Conservation (phyloP, 1,139 yeast species). For the Sugiyamaella paludigena region DNA sequence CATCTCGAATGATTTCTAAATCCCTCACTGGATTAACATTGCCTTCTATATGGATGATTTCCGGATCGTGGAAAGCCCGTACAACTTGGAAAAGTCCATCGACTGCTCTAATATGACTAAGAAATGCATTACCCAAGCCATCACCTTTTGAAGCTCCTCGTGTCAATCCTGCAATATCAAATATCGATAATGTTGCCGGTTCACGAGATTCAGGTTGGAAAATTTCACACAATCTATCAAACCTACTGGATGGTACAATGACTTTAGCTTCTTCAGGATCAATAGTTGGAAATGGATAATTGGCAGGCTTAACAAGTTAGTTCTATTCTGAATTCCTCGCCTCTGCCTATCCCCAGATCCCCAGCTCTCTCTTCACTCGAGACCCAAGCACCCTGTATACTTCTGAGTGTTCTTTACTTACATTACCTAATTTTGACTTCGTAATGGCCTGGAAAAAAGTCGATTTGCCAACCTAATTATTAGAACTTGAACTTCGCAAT, state of each 20-base stretch:
- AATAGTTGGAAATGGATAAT: conserved; percentile 95
- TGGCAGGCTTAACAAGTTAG: conserved; percentile 59
- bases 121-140: conserved; percentile 94
- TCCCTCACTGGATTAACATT: conserved; percentile 91
- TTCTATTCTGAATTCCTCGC: too few species aligned
- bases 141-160: conserved; percentile 96
- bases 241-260: conserved; percentile 83
- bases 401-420: too few species aligned
- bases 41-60: conserved; percentile 90
- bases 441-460: conserved; percentile 65
- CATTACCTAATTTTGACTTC: conserved; percentile 79
- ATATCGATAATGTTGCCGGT: conserved; percentile 86
- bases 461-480: conserved; percentile 69
- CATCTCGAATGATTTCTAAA: conserved; percentile 81
- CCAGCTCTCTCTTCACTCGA: too few species aligned
- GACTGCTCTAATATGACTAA: conserved; percentile 91
- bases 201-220: conserved; percentile 70
- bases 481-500: background rate
- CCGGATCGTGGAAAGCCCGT: conserved; percentile 92
- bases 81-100: conserved; percentile 96
- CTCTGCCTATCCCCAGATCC: background rate
- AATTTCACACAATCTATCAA: conserved; percentile 64
- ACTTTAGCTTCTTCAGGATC: conserved; percentile 98
- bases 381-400: background rate
- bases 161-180: conserved; percentile 94